Evolutionary conservation across 345 rosid genomes (phyloP).

Genomic region (Pelargonium nanum): DNA sequence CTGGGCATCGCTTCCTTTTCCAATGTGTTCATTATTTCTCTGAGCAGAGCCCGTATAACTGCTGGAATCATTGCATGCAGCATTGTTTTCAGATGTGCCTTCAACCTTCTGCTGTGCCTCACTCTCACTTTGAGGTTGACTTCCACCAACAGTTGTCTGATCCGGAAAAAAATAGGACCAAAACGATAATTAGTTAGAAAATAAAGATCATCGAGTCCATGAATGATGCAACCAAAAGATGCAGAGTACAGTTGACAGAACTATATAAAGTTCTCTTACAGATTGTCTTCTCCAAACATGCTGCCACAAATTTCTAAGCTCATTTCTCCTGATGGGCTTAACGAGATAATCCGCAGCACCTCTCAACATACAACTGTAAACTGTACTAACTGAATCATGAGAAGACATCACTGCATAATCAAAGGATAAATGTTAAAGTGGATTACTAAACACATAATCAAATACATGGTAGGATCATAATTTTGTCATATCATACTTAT

Average conservation of each 20-base stretch:
- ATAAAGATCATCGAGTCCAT: constrained; percentile 3
- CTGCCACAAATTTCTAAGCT: constrained; percentile 90
- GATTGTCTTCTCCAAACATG: constrained; percentile 94
- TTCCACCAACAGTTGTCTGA: constrained; percentile 39
- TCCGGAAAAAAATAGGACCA: constrained; percentile 9
- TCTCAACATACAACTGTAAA: constrained; percentile 85
- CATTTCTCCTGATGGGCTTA: constrained; percentile 89
- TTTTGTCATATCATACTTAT: constrained; percentile 48
- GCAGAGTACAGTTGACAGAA: neutral
- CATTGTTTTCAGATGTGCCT: constrained; percentile 60
- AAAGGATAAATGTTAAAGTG: constrained; percentile 6
- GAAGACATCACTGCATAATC: constrained; percentile 87
- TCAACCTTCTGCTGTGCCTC: constrained; percentile 64
- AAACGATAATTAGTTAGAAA: constrained; percentile 17
- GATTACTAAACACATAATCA: neutral
- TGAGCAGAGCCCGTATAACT: constrained; percentile 29
- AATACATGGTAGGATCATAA: constrained; percentile 4
- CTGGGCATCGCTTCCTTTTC: constrained; percentile 65
- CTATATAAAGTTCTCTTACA: constrained; percentile 33
- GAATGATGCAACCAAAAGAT: constrained; percentile 1
- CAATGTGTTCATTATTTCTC: constrained; percentile 32
- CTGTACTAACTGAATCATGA: constrained; percentile 69
- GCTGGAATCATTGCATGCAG: constrained; percentile 41
- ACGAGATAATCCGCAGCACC: constrained; percentile 95
- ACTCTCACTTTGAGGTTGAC: constrained; percentile 44